Evolutionary conservation across 495 filamentous ascomycete genomes (phyloP), one percentile per base, ranked within the genome.

Genomic region (Xylaria palmicola): DNA sequence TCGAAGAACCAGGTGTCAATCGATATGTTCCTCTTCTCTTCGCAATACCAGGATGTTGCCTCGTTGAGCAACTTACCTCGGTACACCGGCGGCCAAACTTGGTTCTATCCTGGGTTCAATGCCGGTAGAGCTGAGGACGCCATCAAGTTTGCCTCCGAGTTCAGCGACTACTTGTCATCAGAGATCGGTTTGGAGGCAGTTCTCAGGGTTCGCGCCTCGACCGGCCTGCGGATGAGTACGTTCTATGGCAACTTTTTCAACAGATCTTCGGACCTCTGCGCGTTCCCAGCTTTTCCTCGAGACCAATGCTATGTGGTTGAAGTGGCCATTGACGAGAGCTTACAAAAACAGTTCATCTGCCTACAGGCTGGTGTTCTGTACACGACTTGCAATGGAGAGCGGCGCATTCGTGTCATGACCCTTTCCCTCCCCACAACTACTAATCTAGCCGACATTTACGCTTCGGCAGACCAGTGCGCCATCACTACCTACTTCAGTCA

Each of bases 231-330:
- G 32, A 98, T 98, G 91, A 95, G 83, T 78, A 91, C 93, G 0
- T 98, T 98, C 79, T 98, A 98, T 75, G 94, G 94, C 62, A 98
- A 98, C 75, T 98, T 98, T 77, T 98, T 98, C 83, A 98, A 98
- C 76, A 85, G 94, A 57, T 93, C 89, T 69, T 96, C 92, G 17
- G 95, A 98, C 76, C 87, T 98, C 49, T 97, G 93, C 71, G 93
- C 93, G 22, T 98, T 98, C 82, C 93, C 93, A 1, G 94, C 95
- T 5, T 97, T 98, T 81, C 94, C 94, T 19, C 86, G 94, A 70
- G 94, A 98, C 70, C 94, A 98, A 70, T 90, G 89, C 47, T 98
- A 98, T 71, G 94, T 98, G n/a, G 94, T 98, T 36, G 94, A 98
- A 70, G 95, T 98, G 55, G 93, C 94, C 7, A 97, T 98, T 62